phyloP scores from a whole-genome alignment of 2,329 filamentous ascomycete species.

The Scytalidium sp. region DNA sequence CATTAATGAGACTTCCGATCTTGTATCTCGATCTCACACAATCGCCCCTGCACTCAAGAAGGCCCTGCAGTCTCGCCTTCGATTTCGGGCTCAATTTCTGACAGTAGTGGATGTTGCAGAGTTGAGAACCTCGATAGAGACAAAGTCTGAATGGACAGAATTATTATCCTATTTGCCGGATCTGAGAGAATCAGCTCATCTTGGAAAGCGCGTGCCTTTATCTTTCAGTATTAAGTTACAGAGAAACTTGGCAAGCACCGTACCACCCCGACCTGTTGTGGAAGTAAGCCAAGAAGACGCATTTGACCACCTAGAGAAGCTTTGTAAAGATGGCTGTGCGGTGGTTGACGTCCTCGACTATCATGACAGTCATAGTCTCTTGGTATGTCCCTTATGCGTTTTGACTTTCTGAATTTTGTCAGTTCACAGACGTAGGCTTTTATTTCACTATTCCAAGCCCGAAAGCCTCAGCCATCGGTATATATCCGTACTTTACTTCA shows the following conservation, averaged over 20 bases:
- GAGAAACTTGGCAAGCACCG: slow-evolving; percentile 86
- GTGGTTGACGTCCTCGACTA: slow-evolving; percentile 67
- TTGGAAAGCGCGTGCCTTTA: slow-evolving; percentile 66
- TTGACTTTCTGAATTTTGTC: slow-evolving; percentile 5
- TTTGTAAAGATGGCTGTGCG: slow-evolving; percentile 72
- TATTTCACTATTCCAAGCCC: slow-evolving; percentile 69
- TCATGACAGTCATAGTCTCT: slow-evolving; percentile 63
- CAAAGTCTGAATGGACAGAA: slow-evolving; percentile 39
- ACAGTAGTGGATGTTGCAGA: slow-evolving; percentile 42
- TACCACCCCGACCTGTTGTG: slow-evolving; percentile 88
- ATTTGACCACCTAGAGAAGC: slow-evolving; percentile 62
- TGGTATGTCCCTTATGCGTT: slow-evolving; percentile 46
- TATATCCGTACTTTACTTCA: slow-evolving; percentile 81
- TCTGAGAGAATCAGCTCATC: slow-evolving; percentile 56
- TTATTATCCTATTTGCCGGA: slow-evolving; percentile 43
- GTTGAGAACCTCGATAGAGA: slow-evolving; percentile 41
- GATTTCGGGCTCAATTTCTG: slow-evolving; percentile 65
- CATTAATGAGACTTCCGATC: slow-evolving; percentile 27
- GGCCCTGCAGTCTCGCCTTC: slow-evolving; percentile 64
- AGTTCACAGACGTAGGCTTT: slow-evolving; percentile 53
- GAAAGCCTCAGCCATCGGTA: slow-evolving; percentile 77
- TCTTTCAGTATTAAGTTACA: slow-evolving; percentile 91
- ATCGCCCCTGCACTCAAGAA: slow-evolving; percentile 33
- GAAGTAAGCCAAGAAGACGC: slow-evolving; percentile 71
- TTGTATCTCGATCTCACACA: slow-evolving; percentile 15